A percentile compares a stretch with the other conserved stretches of the same genome.
Evolutionary conservation across 140 eudicot genomes (phyloP).

Genomic region (Stevia rebaudiana): DNA sequence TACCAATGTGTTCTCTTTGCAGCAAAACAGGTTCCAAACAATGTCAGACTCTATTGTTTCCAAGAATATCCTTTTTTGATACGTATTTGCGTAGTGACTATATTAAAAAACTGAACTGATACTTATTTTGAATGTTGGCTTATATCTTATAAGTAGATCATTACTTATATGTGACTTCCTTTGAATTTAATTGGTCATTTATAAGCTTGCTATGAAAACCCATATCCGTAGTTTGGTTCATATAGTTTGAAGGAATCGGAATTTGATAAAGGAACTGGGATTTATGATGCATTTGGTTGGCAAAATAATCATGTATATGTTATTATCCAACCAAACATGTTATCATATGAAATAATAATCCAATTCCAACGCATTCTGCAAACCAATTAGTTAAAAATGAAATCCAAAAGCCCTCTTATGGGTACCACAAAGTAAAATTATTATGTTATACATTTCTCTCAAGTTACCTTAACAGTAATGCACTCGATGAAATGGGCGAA

Average conservation of each 20-base stretch:
- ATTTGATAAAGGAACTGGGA: background rate
- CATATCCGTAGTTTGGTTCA: background rate
- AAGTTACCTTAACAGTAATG: conserved; percentile 44
- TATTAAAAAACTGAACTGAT: background rate
- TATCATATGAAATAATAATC: background rate
- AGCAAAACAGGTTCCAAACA: conserved; percentile 92
- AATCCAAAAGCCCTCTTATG: background rate
- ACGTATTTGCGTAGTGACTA: background rate
- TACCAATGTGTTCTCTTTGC: conserved; percentile 33
- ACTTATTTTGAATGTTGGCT: background rate
- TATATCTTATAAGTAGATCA: background rate
- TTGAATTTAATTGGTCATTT: background rate
- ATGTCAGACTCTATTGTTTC: conserved; percentile 89
- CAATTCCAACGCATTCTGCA: background rate
- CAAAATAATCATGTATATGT: background rate
- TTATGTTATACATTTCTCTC: background rate
- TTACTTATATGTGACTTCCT: background rate
- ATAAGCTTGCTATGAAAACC: background rate
- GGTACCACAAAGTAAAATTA: background rate
- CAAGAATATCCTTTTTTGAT: conserved; percentile 73
- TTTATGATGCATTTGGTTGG: background rate
- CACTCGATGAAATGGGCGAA: conserved; percentile 97
- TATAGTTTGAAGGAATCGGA: background rate
- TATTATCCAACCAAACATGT: background rate
- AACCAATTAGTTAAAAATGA: background rate